Base-by-base conservation (phyloP, 73 alveolate genomes). In the Stentor coeruleus region DNA sequence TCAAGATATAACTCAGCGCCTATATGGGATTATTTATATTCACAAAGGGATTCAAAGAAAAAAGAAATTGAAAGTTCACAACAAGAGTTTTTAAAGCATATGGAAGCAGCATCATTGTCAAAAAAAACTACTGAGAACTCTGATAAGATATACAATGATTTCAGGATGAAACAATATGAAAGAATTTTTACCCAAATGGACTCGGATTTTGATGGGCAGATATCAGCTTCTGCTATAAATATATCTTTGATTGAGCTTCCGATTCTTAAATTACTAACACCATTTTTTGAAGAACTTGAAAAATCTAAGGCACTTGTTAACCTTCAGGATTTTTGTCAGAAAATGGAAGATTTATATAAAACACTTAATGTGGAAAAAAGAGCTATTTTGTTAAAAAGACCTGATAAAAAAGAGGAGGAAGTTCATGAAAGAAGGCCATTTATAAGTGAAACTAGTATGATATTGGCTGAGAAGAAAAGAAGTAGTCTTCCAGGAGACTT, bases 141-240 rank as follows among this genome's bases (percentile, higher is more conserved):
- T 2, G n/a, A 33, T 11, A 26, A 26, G 37, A 66, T 66, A 14
- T 66, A 28, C 33, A 33, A 66, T 37, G 39, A 66, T 20, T 66
- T 66, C 79, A 66, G 79, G 37, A 20, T 26, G n/a, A 66, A 33
- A 2, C 66, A 49, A 20, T 66, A 26, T 2, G 40, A 66, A 33
- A 20, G 33, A 2, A 20, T 66, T 26, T 66, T 66, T 31, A 11
- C 36, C 33, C n/a, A 20, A 26, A 20, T 66, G 2, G 79, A 66
- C 33, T 66, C 79, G n/a, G 79, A 66, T 31, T 14, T 14, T 2
- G 79, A 66, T 31, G 79, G 79, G 39, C n/a, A 66, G 33, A 66
- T 66, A 1, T 66, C 79, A 1, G n/a, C 39, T 31, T 31, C 20
- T 11, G 39, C 20, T 11, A 66, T 66, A 20, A 33, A 66, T 66